These are phyloP conservation scores for Sporothrix euskadiensis DNA, from an alignment of 2,329 filamentous ascomycete genomes.

Conservation along the genomic window DNA sequence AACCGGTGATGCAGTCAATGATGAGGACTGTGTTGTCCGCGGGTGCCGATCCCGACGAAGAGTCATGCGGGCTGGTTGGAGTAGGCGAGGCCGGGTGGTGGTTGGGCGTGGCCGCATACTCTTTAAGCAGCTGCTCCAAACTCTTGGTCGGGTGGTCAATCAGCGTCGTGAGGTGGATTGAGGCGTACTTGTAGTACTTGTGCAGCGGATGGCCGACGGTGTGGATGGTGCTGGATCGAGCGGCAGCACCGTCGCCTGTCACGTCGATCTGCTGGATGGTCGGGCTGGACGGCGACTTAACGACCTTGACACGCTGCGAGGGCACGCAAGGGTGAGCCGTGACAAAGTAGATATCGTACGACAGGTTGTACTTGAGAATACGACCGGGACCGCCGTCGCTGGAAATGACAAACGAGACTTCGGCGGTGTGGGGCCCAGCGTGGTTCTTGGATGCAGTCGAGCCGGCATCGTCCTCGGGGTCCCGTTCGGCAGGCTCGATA, in stretches of 20 bases:
- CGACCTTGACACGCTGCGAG: conserved; percentile 56
- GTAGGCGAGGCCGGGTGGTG: conserved; percentile 40
- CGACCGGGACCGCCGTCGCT: conserved; percentile 45
- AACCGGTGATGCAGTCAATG: conserved; percentile 63
- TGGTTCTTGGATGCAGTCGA: neutral
- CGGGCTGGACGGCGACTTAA: conserved; percentile 61
- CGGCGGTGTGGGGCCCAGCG: conserved; percentile 44
- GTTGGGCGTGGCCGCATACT: conserved; percentile 38
- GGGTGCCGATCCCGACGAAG: neutral
- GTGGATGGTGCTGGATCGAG: conserved; percentile 49
- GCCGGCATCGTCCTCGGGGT: conserved; percentile 33
- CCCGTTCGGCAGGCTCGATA: neutral
- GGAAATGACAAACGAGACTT: conserved; percentile 45
- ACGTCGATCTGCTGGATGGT: conserved; percentile 60
- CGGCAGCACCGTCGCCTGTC: conserved; percentile 45
- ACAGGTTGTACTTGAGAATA: conserved; percentile 49
- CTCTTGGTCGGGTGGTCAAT: conserved; percentile 50
- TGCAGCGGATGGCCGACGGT: conserved; percentile 62
- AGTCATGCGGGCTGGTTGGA: neutral
- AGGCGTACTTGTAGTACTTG: conserved; percentile 61
- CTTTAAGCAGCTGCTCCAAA: conserved; percentile 51
- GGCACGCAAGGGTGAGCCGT: conserved; percentile 66
- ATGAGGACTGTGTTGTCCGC: conserved; percentile 51
- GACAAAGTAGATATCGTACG: conserved; percentile 64
- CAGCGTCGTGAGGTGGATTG: conserved; percentile 60